phyloP scores from a whole-genome alignment of 345 rosid genomes.

The Eucalyptus lansdowneana region DNA sequence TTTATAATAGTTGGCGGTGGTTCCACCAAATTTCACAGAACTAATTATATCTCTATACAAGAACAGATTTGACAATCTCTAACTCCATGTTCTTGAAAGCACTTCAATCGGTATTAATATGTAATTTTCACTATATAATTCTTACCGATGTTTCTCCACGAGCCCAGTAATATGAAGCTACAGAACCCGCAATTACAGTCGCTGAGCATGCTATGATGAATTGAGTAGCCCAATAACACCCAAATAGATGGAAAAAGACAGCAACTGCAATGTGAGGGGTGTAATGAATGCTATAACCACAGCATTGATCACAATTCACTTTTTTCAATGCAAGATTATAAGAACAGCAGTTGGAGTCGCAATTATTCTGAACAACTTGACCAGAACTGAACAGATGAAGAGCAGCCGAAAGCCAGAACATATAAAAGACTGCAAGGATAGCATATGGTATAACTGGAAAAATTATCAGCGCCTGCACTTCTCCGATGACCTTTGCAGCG shows the following conservation, averaged over 20 bases:
- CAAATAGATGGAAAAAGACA: constrained; percentile 86
- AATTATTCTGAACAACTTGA: constrained; percentile 61
- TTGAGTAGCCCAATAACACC: constrained; percentile 97
- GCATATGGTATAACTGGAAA: constrained; percentile 74
- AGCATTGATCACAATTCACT: constrained; percentile 84
- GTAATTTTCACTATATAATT: not conserved
- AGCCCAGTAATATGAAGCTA: constrained; percentile 96
- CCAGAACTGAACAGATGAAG: constrained; percentile 94
- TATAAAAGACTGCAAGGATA: constrained; percentile 76
- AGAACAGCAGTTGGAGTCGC: constrained; percentile 80
- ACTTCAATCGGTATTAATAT: not conserved
- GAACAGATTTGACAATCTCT: not conserved
- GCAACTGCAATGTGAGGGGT: constrained; percentile 89
- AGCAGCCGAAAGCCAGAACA: constrained; percentile 93
- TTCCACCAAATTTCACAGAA: not conserved
- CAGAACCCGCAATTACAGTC: constrained; percentile 87
- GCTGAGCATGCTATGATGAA: constrained; percentile 77
- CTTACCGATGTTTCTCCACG: constrained; percentile 79
- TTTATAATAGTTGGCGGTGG: too few species aligned
- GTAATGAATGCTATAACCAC: constrained; percentile 80
- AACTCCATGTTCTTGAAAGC: not conserved
- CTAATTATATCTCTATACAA: not conserved
- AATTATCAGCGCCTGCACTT: constrained; percentile 88
- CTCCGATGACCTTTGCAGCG: constrained; percentile 97
- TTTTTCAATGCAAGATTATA: constrained; percentile 67